A percentile compares a stretch with the other conserved stretches of the same genome.
Evolutionary conservation across 169 alveolate genomes (phyloP).

Genomic region (Plasmodium relictum): DNA sequence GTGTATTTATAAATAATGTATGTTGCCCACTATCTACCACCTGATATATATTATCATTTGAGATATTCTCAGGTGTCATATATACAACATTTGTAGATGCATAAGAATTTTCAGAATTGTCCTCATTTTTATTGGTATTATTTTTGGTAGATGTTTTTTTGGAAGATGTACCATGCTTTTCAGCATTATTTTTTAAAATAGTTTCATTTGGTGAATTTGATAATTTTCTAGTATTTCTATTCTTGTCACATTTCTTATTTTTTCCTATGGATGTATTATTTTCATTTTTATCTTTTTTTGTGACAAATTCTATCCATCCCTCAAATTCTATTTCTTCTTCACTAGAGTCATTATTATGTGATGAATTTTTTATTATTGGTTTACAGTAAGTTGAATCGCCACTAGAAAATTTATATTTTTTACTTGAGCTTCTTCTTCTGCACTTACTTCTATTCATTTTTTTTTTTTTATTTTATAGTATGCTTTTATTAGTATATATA

Average conservation of each 20-base stretch:
- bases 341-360: constrained; percentile 28
- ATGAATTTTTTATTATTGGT: constrained; percentile 17
- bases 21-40: neutral
- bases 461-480: neutral
- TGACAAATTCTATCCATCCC: constrained; percentile 75
- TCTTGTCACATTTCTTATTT: neutral
- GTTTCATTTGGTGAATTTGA: neutral
- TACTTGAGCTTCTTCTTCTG: constrained; percentile 22
- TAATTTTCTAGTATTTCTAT: neutral
- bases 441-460: neutral
- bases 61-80: constrained; percentile 11
- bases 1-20: constrained; percentile 28
- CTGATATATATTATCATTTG: neutral
- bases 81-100: neutral
- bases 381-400: constrained; percentile 31
- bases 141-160: neutral
- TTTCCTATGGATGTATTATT: constrained; percentile 1
- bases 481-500: neutral
- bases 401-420: constrained; percentile 38
- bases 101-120: constrained; percentile 12
- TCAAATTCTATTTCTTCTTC: constrained; percentile 74
- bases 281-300: constrained; percentile 39
- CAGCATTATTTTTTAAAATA: neutral
- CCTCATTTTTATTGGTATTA: neutral
- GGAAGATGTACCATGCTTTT: neutral